phyloP scores from a whole-genome alignment of 2,329 filamentous ascomycete genomes.

The Albifimbria verrucaria region DNA sequence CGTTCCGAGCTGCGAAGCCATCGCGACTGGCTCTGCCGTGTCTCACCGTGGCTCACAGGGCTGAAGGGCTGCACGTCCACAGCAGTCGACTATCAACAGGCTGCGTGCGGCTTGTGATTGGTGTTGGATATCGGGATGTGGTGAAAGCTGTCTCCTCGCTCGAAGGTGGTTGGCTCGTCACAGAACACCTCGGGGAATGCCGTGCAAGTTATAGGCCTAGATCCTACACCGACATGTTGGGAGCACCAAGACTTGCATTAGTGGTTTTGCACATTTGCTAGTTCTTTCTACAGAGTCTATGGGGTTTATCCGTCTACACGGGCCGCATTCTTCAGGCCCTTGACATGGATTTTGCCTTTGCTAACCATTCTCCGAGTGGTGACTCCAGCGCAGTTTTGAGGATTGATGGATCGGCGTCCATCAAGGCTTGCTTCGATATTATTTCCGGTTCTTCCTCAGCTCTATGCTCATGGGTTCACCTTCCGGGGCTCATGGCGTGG shows the following conservation, averaged over 20 bases:
- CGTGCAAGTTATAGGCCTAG: neutral
- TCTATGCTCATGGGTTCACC: slow-evolving; percentile 9
- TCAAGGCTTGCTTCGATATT: neutral
- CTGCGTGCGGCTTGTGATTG: too few relatives aligned
- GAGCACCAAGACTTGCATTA: neutral
- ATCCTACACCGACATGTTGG: neutral
- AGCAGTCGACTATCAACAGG: too few relatives aligned
- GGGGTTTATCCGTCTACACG: neutral
- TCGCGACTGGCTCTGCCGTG: neutral
- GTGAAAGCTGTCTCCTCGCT: too few relatives aligned
- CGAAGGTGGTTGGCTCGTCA: neutral
- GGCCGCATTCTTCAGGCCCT: neutral
- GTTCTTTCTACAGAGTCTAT: neutral
- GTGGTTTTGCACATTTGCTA: neutral
- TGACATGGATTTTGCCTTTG: neutral
- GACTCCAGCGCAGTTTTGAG: slow-evolving; percentile 8
- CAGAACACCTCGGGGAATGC: neutral
- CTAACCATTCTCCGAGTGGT: slow-evolving; percentile 15
- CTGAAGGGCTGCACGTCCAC: too few relatives aligned
- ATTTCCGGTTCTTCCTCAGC: slow-evolving; percentile 4
- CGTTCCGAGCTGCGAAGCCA: neutral
- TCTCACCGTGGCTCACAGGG: neutral
- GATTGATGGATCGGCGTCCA: neutral
- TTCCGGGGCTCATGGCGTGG: slow-evolving; percentile 13
- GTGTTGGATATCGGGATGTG: too few relatives aligned